A percentile compares a stretch with the other conserved stretches of the same genome.
Conservation (phyloP, 1,284 basidiomycete species). For the Heliocybe sulcata region DNA sequence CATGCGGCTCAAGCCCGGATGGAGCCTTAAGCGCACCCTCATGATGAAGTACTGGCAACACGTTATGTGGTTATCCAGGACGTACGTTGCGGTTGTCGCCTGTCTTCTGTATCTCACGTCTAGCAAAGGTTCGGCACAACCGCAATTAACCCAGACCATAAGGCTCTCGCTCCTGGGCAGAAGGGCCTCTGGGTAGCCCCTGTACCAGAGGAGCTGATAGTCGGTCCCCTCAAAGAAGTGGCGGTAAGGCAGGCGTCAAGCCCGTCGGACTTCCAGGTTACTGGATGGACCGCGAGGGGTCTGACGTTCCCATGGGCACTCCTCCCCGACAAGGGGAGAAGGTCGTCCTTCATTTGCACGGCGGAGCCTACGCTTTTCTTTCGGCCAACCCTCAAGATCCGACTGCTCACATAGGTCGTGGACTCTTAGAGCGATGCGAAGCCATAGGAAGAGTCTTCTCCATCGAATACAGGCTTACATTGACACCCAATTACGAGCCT, state of each 20-base stretch:
- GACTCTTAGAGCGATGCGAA: slow-evolving; percentile 12
- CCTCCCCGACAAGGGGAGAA: slow-evolving; percentile 24
- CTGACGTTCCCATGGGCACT: slow-evolving; percentile 10
- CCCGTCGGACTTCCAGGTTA: slow-evolving; percentile 27
- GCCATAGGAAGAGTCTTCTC: slow-evolving; percentile 22
- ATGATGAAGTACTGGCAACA: no score
- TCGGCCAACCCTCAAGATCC: slow-evolving; percentile 35
- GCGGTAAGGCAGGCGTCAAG: slow-evolving; percentile 18
- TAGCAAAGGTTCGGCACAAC: neutral
- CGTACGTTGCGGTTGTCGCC: no score
- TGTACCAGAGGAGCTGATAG: slow-evolving; percentile 12
- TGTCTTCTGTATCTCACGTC: no score
- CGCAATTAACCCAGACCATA: neutral
- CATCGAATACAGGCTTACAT: slow-evolving; percentile 25
- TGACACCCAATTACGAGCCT: slow-evolving; percentile 14
- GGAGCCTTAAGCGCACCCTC: no score
- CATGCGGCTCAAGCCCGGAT: no score
- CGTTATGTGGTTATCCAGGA: no score
- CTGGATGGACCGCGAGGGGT: slow-evolving; percentile 23
- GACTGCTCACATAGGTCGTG: slow-evolving; percentile 17
- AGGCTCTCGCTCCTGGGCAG: neutral
- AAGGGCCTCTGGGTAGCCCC: slow-evolving; percentile 8
- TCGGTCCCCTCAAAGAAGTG: slow-evolving; percentile 14
- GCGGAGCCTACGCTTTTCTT: slow-evolving; percentile 11
- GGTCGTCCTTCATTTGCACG: slow-evolving; percentile 26